Conservation (phyloP, 2,329 filamentous ascomycete genomes). For the Cercospora berteroae region DNA sequence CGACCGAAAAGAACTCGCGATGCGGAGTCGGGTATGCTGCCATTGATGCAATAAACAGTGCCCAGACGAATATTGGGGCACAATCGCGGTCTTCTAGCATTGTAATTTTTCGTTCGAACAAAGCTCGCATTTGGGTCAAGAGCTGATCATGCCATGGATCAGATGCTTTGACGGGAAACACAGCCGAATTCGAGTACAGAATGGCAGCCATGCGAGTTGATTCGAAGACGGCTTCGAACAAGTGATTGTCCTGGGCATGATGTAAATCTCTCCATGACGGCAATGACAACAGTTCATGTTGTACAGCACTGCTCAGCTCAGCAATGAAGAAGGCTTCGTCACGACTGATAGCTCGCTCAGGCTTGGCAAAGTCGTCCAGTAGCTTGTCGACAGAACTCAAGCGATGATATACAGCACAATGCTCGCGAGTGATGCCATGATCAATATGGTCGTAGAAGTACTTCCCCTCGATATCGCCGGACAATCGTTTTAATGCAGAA, state of each 20-base stretch:
- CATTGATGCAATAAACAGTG: slow-evolving; percentile 13
- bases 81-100: not conserved
- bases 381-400: slow-evolving; percentile 16
- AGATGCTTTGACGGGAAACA: slow-evolving; percentile 13
- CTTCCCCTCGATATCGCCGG: slow-evolving; percentile 10
- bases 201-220: slow-evolving; percentile 9
- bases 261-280: not conserved
- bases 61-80: slow-evolving; percentile 12
- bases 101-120: not conserved
- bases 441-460: slow-evolving; percentile 1
- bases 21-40: slow-evolving; percentile 16
- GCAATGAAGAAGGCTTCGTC: slow-evolving; percentile 10
- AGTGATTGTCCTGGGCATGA: not conserved
- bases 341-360: not conserved
- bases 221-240: not conserved
- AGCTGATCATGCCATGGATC: slow-evolving; percentile 17
- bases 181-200: slow-evolving; percentile 15
- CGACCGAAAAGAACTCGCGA: slow-evolving; percentile 13
- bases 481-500: not conserved
- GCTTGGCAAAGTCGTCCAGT: slow-evolving; percentile 10
- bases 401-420: not conserved
- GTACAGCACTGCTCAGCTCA: slow-evolving; percentile 6
- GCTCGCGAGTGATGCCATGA: not conserved
- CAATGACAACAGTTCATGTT: slow-evolving; percentile 17
- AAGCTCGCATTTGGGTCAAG: slow-evolving; percentile 1